Evolutionary conservation across 1,284 basidiomycete species (phyloP).

Genomic region (Paramarasmius palmivorus): DNA sequence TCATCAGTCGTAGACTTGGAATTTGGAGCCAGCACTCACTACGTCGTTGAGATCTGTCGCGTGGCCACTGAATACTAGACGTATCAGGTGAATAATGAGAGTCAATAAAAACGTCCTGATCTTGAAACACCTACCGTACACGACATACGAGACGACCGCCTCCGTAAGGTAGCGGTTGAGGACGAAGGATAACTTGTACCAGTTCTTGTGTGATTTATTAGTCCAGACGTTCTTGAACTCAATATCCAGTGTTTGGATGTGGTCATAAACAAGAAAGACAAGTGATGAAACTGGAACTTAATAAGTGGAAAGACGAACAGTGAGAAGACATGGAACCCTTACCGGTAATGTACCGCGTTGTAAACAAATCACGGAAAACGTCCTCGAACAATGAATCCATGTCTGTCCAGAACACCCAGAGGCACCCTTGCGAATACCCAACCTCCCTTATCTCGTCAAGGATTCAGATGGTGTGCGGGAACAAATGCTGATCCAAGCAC

Average conservation of each 20-base stretch:
- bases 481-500: too few species aligned
- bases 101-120: not conserved
- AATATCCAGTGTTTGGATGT: not conserved
- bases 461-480: too few species aligned
- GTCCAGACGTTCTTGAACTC: not conserved
- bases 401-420: too few species aligned
- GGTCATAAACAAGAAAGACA: not conserved
- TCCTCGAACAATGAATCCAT: too few species aligned
- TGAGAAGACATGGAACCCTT: too few species aligned
- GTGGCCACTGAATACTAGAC: not conserved
- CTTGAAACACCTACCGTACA: not conserved
- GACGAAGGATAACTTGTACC: not conserved
- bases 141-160: not conserved
- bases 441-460: too few species aligned
- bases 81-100: not conserved
- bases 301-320: not conserved
- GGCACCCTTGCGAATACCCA: too few species aligned
- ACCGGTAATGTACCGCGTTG: too few species aligned
- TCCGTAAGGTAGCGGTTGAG: conserved; percentile 1
- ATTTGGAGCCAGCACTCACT: not conserved
- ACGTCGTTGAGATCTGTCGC: not conserved
- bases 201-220: not conserved
- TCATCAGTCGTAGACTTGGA: too few species aligned
- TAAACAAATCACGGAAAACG: too few species aligned
- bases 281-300: not conserved